Conservation (phyloP, 345 rosid species). For the Pugionium dolabratum region DNA sequence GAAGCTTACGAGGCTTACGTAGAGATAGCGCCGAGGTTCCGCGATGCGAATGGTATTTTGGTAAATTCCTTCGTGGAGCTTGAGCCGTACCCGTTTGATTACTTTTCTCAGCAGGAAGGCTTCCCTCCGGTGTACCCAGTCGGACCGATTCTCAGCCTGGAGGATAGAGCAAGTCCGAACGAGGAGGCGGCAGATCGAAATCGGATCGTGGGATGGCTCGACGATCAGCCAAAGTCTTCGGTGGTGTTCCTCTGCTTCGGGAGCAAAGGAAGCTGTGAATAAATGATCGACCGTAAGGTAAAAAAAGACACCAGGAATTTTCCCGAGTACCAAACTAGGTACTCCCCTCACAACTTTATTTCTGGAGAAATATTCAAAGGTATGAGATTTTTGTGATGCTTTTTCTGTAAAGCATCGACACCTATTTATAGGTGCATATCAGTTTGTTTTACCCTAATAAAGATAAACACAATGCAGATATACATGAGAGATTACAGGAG, state of each 20-base stretch:
- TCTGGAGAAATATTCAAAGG: too few relatives aligned
- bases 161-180: slow-evolving; percentile 32
- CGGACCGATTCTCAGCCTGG: slow-evolving; percentile 47
- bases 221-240: slow-evolving; percentile 48
- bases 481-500: too few relatives aligned
- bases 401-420: too few relatives aligned
- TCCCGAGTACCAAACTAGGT: too few relatives aligned
- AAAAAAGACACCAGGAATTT: too few relatives aligned
- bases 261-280: slow-evolving; percentile 36
- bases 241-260: slow-evolving; percentile 60
- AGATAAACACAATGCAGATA: too few relatives aligned
- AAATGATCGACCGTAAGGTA: too few relatives aligned
- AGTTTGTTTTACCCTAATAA: too few relatives aligned
- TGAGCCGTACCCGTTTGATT: slow-evolving; percentile 40
- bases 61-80: slow-evolving; percentile 51
- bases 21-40: slow-evolving; percentile 43
- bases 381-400: too few relatives aligned
- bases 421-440: too few relatives aligned
- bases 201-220: slow-evolving; percentile 49
- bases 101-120: background rate
- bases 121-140: slow-evolving; percentile 38
- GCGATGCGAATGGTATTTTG: slow-evolving; percentile 46
- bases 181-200: slow-evolving; percentile 26
- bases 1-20: slow-evolving; percentile 42
- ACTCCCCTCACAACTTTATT: too few relatives aligned